Evolutionary conservation across 2,329 filamentous ascomycete species (phyloP), one percentile per base, ranked within the genome.

Genomic region (Nemania sp.): DNA sequence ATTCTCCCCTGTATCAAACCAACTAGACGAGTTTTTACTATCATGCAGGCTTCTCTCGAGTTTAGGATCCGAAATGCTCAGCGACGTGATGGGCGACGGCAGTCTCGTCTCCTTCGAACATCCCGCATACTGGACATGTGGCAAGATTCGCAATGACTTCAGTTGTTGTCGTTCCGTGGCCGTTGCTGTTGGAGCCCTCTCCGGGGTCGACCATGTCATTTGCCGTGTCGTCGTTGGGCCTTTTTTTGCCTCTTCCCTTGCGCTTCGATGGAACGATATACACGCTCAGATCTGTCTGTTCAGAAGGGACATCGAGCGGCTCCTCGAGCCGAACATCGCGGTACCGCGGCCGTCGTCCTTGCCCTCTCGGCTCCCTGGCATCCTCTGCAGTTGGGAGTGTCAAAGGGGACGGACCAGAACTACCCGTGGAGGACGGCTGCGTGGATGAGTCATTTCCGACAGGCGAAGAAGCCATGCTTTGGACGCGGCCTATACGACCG

Each of bases 401-500:
- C 10, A 34, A 17, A 50, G 52, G 11, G 9, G 21, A 34, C 10
- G 37, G 17, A 35, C 50, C 55, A n/a, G 53, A 37, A 35, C 49
- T 65, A 49, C 43, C 60, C 42, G 54, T 54, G 57, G 54, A 46
- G 42, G 46, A 45, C 18, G 57, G 17, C 20, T 57, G 34, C 32
- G 54, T 25, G 17, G 59, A 29, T 15, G 45, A 45, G 45, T 21
- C 45, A 59, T n/a, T 46, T 6, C 37, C 59, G n/a, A 15, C 20
- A n/a, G 49, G 10, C 43, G 48, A 50, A 18, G 48, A 50, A 18
- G 55, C 78, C 74, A 91, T 81, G 46, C 81, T 78, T 74, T 93
- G 90, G 29, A 94, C 90, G 15, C 90, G 79, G 1, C 90, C 90
- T 2, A 94, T 84, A 25, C 88, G 81, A 1, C 90, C 90, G 72